These are phyloP conservation scores for Botrytis elliptica DNA, from an alignment of 2,329 filamentous ascomycete genomes.

Conservation along the genomic window DNA sequence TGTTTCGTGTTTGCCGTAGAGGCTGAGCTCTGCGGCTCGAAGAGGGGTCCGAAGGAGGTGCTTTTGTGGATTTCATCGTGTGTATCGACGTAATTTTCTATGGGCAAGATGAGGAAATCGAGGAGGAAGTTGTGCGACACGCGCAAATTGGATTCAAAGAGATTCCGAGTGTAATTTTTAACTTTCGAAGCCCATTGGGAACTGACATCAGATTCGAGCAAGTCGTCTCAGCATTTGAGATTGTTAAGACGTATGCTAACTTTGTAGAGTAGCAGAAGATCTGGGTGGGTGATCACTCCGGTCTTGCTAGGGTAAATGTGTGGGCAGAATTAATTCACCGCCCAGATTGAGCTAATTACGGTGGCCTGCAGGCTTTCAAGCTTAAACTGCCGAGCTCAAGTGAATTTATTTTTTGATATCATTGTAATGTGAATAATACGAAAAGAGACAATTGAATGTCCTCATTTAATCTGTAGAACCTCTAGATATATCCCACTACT, in stretches of 20 bases:
- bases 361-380: slow-evolving; percentile 12
- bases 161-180: slow-evolving; percentile 23
- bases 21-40: slow-evolving; percentile 62
- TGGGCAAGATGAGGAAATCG: slow-evolving; percentile 22
- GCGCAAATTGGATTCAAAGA: slow-evolving; percentile 23
- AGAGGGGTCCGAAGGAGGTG: slow-evolving; percentile 32
- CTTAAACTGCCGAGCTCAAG: slow-evolving; percentile 15
- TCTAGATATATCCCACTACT: not conserved
- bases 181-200: slow-evolving; percentile 30
- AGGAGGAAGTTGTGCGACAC: slow-evolving; percentile 29
- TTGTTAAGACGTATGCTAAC: slow-evolving; percentile 17
- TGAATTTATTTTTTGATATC: slow-evolving; percentile 3
- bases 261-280: slow-evolving; percentile 19
- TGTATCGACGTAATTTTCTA: slow-evolving; percentile 26
- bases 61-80: slow-evolving; percentile 40
- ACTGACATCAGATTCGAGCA: slow-evolving; percentile 17
- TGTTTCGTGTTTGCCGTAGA: slow-evolving; percentile 63
- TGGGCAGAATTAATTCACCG: slow-evolving; percentile 15
- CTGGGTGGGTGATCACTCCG: slow-evolving; percentile 21
- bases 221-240: not conserved
- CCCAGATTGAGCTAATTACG: slow-evolving; percentile 6
- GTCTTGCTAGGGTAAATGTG: slow-evolving; percentile 18
- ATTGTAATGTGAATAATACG: not conserved
- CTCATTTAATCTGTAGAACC: not conserved
- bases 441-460: not conserved